These are phyloP conservation scores for Podospora sp. DNA, from an alignment of 495 filamentous ascomycete genomes.

Conservation along the genomic window DNA sequence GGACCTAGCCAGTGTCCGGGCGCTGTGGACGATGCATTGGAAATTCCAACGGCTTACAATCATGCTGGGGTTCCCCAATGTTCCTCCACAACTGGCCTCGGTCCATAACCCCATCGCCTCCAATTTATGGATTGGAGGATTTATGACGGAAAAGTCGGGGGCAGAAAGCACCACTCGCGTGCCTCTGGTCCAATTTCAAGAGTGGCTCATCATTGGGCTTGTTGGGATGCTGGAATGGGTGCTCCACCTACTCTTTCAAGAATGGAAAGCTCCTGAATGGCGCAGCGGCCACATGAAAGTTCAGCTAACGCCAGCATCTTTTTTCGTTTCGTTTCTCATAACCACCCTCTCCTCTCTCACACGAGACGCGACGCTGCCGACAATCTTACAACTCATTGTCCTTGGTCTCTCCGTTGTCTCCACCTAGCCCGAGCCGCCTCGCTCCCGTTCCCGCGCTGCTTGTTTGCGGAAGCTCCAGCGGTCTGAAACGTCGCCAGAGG, in stretches of 20 bases:
- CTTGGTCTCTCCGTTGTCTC: neutral
- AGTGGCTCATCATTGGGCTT: constrained; percentile 14
- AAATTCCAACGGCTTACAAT: too few relatives aligned
- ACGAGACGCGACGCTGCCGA: constrained; percentile 11
- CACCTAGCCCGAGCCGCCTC: constrained; percentile 16
- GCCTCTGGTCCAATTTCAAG: constrained; percentile 9
- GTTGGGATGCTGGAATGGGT: constrained; percentile 7
- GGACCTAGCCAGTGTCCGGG: too few relatives aligned
- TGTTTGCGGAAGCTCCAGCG: neutral
- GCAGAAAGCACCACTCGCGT: neutral
- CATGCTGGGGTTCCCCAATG: too few relatives aligned
- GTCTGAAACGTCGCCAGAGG: constrained; percentile 19
- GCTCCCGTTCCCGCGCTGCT: neutral
- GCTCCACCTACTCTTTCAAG: constrained; percentile 15
- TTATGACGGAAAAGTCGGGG: neutral
- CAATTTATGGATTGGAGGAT: neutral
- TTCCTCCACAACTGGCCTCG: too few relatives aligned
- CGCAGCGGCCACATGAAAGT: neutral
- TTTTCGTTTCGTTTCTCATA: neutral
- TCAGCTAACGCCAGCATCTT: neutral
- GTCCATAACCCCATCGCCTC: neutral
- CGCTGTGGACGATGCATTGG: too few relatives aligned
- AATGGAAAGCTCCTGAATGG: neutral
- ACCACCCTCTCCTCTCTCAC: neutral
- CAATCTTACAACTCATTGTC: constrained; percentile 9